Conservation (phyloP, 228 moss, liverwort and hornwort species). For the Sphagnum magellanicum region DNA sequence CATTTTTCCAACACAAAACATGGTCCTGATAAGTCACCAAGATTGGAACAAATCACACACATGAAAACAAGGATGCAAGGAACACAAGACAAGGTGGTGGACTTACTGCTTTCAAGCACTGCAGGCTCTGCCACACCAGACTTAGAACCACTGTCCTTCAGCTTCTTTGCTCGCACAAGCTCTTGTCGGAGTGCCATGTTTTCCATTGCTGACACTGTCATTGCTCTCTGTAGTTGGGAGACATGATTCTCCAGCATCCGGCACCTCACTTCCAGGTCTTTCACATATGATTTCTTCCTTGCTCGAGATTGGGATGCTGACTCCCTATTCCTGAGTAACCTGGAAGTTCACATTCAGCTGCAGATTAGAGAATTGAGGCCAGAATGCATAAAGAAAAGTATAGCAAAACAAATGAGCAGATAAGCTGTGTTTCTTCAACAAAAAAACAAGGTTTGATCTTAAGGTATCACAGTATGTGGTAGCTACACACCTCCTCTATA, state of each 20-base stretch:
- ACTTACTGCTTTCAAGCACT: constrained; percentile 98
- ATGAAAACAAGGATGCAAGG: not conserved
- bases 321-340: constrained; percentile 78
- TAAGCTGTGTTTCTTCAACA: not conserved
- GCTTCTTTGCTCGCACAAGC: constrained; percentile 70
- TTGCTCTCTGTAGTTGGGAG: constrained; percentile 69
- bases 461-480: not conserved
- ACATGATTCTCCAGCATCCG: constrained; percentile 76
- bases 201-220: constrained; percentile 67
- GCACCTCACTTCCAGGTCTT: constrained; percentile 76
- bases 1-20: not conserved
- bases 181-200: constrained; percentile 76
- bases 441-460: not conserved
- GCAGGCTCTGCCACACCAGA: constrained; percentile 98
- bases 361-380: not conserved
- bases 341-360: constrained; percentile 9
- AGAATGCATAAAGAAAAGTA: not conserved
- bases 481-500: not conserved
- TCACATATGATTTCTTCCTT: constrained; percentile 83
- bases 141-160: constrained; percentile 57
- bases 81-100: not conserved
- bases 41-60: not conserved
- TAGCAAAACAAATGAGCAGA: not conserved
- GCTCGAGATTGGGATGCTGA: constrained; percentile 83
- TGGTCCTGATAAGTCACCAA: not conserved